Evolutionary conservation across 2,329 filamentous ascomycete genomes (phyloP).

Genomic region (Botrytis sinoallii): DNA sequence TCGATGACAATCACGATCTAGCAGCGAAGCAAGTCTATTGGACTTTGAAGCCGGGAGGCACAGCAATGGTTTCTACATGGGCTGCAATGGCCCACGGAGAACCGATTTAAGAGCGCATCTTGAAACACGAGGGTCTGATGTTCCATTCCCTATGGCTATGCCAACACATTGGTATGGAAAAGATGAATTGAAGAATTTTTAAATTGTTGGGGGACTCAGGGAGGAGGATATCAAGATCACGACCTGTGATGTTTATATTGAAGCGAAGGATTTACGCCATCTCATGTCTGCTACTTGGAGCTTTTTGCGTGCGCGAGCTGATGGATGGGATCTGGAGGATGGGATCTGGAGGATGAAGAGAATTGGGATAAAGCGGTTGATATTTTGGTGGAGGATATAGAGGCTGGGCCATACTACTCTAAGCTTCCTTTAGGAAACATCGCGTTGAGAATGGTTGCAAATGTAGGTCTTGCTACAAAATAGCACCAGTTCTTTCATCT

Average conservation of each 20-base stretch:
- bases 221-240: neutral
- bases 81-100: neutral
- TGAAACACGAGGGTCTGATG: neutral
- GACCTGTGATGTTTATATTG: neutral
- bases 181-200: neutral
- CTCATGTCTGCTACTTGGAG: neutral
- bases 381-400: neutral
- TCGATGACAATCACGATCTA: neutral
- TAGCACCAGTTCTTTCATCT: accelerated
- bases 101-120: neutral
- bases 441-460: neutral
- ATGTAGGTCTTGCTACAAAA: neutral
- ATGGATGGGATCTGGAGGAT: neutral
- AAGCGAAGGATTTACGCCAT: neutral
- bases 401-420: neutral
- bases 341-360: neutral
- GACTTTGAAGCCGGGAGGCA: neutral
- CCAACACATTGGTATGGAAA: neutral
- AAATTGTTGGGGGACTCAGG: neutral
- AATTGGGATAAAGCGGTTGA: neutral
- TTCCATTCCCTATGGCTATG: neutral
- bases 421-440: neutral
- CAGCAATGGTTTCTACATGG: neutral
- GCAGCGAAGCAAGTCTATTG: neutral
- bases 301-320: neutral